phyloP scores from a whole-genome alignment of 768 basidiomycete species.

The Megacollybia marginata region DNA sequence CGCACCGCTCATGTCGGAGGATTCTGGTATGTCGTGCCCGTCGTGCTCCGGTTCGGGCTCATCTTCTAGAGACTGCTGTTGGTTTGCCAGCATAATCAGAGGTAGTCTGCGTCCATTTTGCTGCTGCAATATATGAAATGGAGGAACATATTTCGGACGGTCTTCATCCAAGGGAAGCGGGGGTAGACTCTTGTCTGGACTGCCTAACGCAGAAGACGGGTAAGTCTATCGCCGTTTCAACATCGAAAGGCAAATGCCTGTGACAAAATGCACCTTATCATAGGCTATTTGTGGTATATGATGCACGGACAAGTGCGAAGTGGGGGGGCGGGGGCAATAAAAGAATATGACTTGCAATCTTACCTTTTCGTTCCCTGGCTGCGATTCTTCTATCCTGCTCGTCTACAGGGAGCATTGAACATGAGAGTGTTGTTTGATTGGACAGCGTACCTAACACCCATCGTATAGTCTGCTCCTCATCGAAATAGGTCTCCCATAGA shows the following conservation, averaged over 20 bases:
- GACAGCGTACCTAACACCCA: conserved; percentile 62
- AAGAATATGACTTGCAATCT: conserved; percentile 33
- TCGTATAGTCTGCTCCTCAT: conserved; percentile 67
- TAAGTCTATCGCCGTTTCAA: conserved; percentile 14
- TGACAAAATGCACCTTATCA: conserved; percentile 54
- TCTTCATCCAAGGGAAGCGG: background rate
- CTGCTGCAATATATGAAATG: background rate
- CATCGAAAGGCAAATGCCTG: conserved; percentile 7
- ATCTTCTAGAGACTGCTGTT: conserved; percentile 29
- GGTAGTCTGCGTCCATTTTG: conserved; percentile 36
- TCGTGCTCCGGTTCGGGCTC: conserved; percentile 3
- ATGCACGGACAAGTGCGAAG: conserved; percentile 17
- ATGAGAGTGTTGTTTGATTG: conserved; percentile 1
- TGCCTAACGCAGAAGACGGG: conserved; percentile 7
- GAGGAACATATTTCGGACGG: background rate
- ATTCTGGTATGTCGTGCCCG: conserved; percentile 18
- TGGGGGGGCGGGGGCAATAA: conserved; percentile 17
- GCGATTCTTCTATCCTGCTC: conserved; percentile 57
- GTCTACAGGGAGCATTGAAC: conserved; percentile 34
- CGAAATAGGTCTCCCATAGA: conserved; percentile 86
- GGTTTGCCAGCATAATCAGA: conserved; percentile 54
- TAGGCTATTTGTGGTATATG: conserved; percentile 12
- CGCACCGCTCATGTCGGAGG: conserved; percentile 24
- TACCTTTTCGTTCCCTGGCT: conserved; percentile 79
- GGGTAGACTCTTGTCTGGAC: no score